Conservation (phyloP, 1,139 yeast species). For the Pichia sorboxylosa region DNA sequence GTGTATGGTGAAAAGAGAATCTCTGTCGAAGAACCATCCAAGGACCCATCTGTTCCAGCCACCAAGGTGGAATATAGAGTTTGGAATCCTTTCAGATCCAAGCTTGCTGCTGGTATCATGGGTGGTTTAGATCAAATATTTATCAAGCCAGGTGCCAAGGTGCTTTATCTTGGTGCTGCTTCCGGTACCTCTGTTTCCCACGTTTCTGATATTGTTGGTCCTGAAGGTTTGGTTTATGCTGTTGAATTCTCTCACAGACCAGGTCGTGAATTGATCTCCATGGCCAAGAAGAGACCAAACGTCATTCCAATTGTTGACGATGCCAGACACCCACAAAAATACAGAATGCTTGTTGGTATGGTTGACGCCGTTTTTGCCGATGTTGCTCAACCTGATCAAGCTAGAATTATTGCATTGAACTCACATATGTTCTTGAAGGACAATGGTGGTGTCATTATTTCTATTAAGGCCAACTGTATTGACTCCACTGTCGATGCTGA, state of each 20-base stretch:
- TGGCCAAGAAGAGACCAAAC: slow-evolving; percentile 99
- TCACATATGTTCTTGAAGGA: slow-evolving; percentile 96
- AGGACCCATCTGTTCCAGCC: slow-evolving; percentile 77
- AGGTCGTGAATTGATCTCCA: slow-evolving; percentile 96
- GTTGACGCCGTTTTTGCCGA: slow-evolving; percentile 98
- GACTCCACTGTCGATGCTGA: slow-evolving; percentile 99
- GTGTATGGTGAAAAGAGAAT: slow-evolving; percentile 97
- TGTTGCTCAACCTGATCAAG: slow-evolving; percentile 99
- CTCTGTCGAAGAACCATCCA: slow-evolving; percentile 81
- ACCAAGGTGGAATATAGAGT: slow-evolving; percentile 98
- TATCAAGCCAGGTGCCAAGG: slow-evolving; percentile 97
- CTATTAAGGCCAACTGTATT: slow-evolving; percentile 99
- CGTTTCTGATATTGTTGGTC: slow-evolving; percentile 96
- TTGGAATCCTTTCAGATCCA: slow-evolving; percentile 99
- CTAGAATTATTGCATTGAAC: slow-evolving; percentile 97
- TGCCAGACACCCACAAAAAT: slow-evolving; percentile 99
- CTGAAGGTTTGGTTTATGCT: slow-evolving; percentile 97
- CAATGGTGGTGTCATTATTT: slow-evolving; percentile 95
- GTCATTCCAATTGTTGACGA: slow-evolving; percentile 98
- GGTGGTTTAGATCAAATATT: slow-evolving; percentile 98
- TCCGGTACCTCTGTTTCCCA: slow-evolving; percentile 98
- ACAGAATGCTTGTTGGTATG: slow-evolving; percentile 98
- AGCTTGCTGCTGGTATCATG: slow-evolving; percentile 99
- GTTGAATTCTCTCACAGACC: slow-evolving; percentile 99
- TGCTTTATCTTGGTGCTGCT: slow-evolving; percentile 96